Base-by-base conservation (phyloP, 2,329 filamentous ascomycete genomes). In the Nemania bipapillata region DNA sequence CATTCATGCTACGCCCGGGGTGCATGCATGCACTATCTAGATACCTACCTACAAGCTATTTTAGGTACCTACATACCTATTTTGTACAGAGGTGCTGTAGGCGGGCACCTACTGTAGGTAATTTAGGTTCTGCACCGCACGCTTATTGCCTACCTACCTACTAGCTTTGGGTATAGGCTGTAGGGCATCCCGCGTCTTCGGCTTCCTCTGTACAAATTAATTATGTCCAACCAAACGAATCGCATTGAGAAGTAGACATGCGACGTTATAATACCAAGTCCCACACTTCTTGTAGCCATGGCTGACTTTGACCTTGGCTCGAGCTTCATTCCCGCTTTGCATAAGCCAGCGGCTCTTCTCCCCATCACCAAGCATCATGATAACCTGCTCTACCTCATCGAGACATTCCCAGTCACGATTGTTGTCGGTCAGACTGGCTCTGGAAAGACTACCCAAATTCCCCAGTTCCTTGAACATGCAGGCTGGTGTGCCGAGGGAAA, bases 401-500 rank as follows among this genome's bases (percentile, higher is more conserved):
- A 98, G 79, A 94, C 89, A 7, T 89, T 89, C 71, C 91, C 92
- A 0, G 91, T 98, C 65, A 95, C 92, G 0, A 93, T 98, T 58
- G 89, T 98, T 12, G 90, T 98, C 63, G 96, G 95, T 8, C 94
- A 97, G 78, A 98, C 96, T 1, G 96, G 96, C 3, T 97, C 92
- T 26, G 94, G 95, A 49, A 98, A 98, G 81, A 97, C 94, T 1
- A 98, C 96, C 0, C 96, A 98, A 78, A 91, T 98, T 50, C 96
- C 96, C 0, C 95, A 97, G 74, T 98, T 92, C 75, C 86, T 98
- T 12, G 90, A 97, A 66, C 86, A 92, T 74, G 92, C 91, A 76
- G 95, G 95, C 80, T 98, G 95, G 94, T 95, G 93, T 77, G 85
- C 86, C 30, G 87, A 94, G 77, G 93, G 92, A 22, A 96, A 94